Conservation (phyloP, 805 yeast genomes). For the Blastobotrys robertii region DNA sequence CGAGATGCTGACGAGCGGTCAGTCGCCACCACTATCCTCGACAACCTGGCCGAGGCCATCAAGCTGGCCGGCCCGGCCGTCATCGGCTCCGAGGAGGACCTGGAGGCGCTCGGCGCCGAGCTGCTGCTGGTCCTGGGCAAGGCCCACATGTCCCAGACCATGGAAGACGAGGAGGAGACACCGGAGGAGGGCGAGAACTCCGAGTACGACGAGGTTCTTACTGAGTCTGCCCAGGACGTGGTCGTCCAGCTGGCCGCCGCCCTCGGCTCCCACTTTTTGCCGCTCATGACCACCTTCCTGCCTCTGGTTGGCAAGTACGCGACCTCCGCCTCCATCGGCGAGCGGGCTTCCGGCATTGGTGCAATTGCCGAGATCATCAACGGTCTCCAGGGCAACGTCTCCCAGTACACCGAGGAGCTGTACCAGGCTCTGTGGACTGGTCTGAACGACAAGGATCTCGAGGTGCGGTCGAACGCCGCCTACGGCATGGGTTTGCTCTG, state of each 20-base stretch:
- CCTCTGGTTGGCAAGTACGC: conserved; percentile 49
- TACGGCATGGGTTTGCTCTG: conserved; percentile 84
- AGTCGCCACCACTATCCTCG: conserved; percentile 72
- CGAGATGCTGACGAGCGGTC: conserved; percentile 75
- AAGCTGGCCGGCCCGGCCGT: conserved; percentile 61
- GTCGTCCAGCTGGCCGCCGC: conserved; percentile 65
- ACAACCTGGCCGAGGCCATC: conserved; percentile 58
- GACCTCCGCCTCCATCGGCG: conserved; percentile 51
- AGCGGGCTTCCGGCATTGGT: conserved; percentile 79
- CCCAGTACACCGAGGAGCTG: conserved; percentile 62
- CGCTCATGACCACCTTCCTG: conserved; percentile 64
- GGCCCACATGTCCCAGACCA: conserved; percentile 74
- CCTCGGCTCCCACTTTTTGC: conserved; percentile 69
- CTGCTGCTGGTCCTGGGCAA: conserved; percentile 67
- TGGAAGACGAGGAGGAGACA: conserved; percentile 54
- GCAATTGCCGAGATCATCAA: conserved; percentile 81
- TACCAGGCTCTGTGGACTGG: conserved; percentile 53
- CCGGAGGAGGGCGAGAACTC: conserved; percentile 25
- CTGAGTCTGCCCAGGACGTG: conserved; percentile 80
- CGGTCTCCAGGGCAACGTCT: conserved; percentile 51
- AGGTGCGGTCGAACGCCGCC: conserved; percentile 91
- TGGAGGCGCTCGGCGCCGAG: conserved; percentile 63
- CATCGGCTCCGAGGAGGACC: conserved; percentile 44
- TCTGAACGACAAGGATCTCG: conserved; percentile 67
- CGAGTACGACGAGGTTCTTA: conserved; percentile 56